These are phyloP conservation scores for Echria macrotheca DNA, from an alignment of 495 filamentous ascomycete genomes.

Conservation along the genomic window DNA sequence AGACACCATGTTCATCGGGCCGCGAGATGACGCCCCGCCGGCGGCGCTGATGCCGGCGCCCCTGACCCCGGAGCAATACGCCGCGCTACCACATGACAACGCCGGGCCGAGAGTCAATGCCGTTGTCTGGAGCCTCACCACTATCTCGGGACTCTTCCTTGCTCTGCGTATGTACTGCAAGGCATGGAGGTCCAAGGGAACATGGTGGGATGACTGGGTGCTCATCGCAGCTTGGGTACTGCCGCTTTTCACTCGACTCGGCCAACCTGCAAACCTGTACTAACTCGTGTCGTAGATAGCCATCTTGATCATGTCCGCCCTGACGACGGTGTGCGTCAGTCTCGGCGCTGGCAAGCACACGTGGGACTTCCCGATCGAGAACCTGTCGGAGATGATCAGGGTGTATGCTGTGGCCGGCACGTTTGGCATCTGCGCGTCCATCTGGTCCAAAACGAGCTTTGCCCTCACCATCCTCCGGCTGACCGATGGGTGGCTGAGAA, in stretches of 20 bases:
- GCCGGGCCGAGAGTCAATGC: no score
- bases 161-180: constrained; percentile 20
- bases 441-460: not conserved
- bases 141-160: constrained; percentile 12
- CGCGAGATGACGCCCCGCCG: no score
- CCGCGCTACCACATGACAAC: no score
- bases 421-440: not conserved
- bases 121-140: constrained; percentile 18
- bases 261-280: no score
- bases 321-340: not conserved
- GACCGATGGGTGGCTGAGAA: not conserved
- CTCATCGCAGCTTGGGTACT: not conserved
- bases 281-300: no score
- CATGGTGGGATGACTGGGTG: not conserved
- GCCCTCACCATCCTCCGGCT: not conserved
- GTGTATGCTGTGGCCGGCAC: not conserved
- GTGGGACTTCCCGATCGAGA: not conserved
- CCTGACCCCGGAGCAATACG: no score
- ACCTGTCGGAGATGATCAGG: not conserved
- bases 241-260: no score
- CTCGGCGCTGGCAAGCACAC: no score
- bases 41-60: no score
- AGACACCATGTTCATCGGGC: no score
- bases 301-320: not conserved
- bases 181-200: not conserved